These are phyloP conservation scores for Komagataella ulmi DNA, from an alignment of 805 yeast genomes.

Conservation along the genomic window DNA sequence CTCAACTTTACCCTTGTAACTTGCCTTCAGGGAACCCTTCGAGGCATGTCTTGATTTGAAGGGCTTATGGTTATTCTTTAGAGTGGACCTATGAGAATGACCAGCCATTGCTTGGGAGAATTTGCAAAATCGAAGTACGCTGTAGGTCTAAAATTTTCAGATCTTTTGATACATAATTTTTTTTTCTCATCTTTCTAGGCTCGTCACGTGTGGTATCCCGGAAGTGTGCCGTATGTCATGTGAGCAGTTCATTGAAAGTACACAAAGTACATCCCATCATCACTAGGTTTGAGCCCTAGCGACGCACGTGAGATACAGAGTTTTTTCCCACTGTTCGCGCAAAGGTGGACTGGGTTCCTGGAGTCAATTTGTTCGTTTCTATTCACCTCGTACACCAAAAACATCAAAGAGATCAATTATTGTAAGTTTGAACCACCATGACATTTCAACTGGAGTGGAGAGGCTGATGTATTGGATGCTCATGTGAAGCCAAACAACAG, in stretches of 20 bases:
- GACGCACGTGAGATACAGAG: neutral
- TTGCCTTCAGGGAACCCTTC: conserved; percentile 74
- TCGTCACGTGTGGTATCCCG: neutral
- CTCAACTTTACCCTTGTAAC: conserved; percentile 80
- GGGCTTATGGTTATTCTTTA: conserved; percentile 76
- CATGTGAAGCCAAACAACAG: neutral
- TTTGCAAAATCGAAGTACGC: neutral
- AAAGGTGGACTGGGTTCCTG: neutral
- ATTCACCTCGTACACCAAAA: neutral
- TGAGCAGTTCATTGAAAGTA: neutral
- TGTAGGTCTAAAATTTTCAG: neutral
- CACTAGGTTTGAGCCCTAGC: neutral
- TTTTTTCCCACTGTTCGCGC: neutral
- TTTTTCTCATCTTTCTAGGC: neutral
- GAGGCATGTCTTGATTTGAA: conserved; percentile 89
- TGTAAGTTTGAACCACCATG: neutral
- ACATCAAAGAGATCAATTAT: neutral
- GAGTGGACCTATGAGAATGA: conserved; percentile 73
- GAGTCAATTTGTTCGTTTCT: neutral
- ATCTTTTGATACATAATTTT: conserved; percentile 2
- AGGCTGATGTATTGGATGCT: neutral
- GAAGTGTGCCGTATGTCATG: neutral
- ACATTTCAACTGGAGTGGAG: neutral
- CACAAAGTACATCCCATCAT: neutral
- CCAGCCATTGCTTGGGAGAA: conserved; percentile 41